Evolutionary conservation across 352 stramenopile genomes (phyloP).

Genomic region (Phytophthora pistaciae): DNA sequence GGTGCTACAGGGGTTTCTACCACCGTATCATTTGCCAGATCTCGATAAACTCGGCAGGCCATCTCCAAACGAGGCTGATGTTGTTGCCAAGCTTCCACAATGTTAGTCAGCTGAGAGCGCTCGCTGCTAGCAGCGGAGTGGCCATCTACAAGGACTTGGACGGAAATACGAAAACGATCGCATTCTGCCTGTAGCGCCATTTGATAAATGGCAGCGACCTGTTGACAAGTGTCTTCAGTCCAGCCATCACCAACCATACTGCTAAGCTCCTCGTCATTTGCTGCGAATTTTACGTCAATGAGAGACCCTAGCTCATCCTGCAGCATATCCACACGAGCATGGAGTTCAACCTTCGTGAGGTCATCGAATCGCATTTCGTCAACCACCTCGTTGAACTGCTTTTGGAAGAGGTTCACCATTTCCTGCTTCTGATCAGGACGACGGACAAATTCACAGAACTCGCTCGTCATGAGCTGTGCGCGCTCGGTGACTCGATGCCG

Average conservation of each 20-base stretch:
- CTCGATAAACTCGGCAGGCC: constrained; percentile 51
- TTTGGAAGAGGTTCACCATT: constrained; percentile 74
- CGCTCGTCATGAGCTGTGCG: constrained; percentile 39
- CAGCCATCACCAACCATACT: constrained; percentile 59
- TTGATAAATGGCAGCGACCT: constrained; percentile 56
- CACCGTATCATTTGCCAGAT: constrained; percentile 28
- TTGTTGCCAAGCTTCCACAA: constrained; percentile 42
- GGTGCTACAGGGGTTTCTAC: constrained; percentile 22
- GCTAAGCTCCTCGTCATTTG: constrained; percentile 61
- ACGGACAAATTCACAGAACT: constrained; percentile 68
- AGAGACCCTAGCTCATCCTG: constrained; percentile 68
- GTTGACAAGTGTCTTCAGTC: constrained; percentile 62
- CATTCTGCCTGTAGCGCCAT: constrained; percentile 73
- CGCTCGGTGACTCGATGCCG: constrained; percentile 40
- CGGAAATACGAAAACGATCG: constrained; percentile 70
- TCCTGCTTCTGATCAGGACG: constrained; percentile 76
- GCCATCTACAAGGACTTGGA: constrained; percentile 66
- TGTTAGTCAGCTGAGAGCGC: constrained; percentile 28
- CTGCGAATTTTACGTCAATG: constrained; percentile 47
- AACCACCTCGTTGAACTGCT: constrained; percentile 79
- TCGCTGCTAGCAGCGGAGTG: constrained; percentile 60
- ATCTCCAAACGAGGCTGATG: constrained; percentile 42
- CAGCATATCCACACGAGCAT: constrained; percentile 76
- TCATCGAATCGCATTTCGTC: constrained; percentile 89
- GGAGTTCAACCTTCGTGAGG: constrained; percentile 81